Evolutionary conservation across 73 alveolate genomes (phyloP), one percentile per base, ranked within the genome.

Genomic region (Tetrahymena malaccensis): DNA sequence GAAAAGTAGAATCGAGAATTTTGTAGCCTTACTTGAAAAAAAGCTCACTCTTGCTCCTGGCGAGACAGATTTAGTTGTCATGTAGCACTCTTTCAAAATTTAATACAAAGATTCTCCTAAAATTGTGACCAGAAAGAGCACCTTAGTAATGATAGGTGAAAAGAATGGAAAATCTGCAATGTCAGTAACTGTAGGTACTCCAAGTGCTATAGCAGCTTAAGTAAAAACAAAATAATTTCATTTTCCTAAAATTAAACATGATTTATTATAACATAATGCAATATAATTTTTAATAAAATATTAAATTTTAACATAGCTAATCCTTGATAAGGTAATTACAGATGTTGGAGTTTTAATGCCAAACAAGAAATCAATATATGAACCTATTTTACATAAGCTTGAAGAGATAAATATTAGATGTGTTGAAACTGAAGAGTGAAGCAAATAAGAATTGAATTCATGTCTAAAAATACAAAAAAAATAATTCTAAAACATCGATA

Each of bases 111-210:
- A 89, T 85, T 94, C 93, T 55, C 97, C 95, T 1, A 94, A 96
- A 55, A 50, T 94, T 21, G 94, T 96, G 21, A 96, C 96, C 31
- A 95, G 95, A 35, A 96, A 89, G 95, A 94, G 94, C 34, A 96
- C 97, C 21, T 55, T 98, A 96, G 97, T 94, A 38, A 95, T 97
- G 35, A 97, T 97, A 27, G 95, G 98, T 43, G 95, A 97, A 37
- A 97, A 94, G 43, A 97, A 96, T 55, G 99, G 99, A 85, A 96
- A 96, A 58, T 85, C 98, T 25, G 96, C 96, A 57, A 97, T 98
- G 98, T 98, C 99, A 8, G 96, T 96, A 93, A 98, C 98, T 12
- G 99, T 98, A 8, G 99, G 99, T n/a, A 93, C 96, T 7, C 98
- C 99, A 43, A 96, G 98, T 21, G 99, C 98, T 33, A 97, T 98